Percentiles rank a stretch among this genome's conserved stretches.
These are phyloP conservation scores for Cucurbita maxima DNA, from an alignment of 306 rosid species.

Conservation along the genomic window DNA sequence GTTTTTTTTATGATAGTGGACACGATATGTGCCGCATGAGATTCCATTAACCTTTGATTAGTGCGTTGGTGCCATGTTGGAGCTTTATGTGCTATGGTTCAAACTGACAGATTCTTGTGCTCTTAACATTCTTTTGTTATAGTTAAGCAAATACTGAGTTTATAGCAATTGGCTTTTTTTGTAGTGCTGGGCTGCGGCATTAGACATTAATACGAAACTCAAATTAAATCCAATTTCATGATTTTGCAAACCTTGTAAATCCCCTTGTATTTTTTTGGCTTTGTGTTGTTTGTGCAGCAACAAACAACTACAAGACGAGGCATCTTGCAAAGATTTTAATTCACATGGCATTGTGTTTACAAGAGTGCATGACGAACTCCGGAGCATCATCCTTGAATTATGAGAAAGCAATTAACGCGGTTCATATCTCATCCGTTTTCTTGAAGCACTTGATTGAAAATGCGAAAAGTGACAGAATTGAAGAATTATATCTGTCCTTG, in stretches of 20 bases:
- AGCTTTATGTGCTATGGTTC: background rate
- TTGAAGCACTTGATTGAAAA: constrained; percentile 75
- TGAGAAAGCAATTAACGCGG: constrained; percentile 74
- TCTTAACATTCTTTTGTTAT: background rate
- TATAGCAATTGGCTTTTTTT: background rate
- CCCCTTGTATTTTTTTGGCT: background rate
- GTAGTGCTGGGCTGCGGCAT: background rate
- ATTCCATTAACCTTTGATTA: background rate
- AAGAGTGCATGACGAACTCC: constrained; percentile 54
- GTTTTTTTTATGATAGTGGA: constrained; percentile 4
- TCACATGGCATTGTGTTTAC: constrained; percentile 73
- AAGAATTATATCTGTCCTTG: constrained; percentile 42
- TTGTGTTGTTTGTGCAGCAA: constrained; percentile 32
- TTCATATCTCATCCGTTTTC: constrained; percentile 66
- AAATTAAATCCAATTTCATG: background rate
- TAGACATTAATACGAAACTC: background rate
- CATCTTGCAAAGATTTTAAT: constrained; percentile 89
- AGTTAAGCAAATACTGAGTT: background rate
- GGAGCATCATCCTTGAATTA: constrained; percentile 43
- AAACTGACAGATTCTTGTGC: background rate
- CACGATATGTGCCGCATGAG: background rate
- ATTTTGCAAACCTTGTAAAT: background rate
- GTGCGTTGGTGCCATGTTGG: constrained; percentile 3
- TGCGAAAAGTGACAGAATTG: constrained; percentile 31
- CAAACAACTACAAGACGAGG: constrained; percentile 61